phyloP scores from a whole-genome alignment of 306 rosid species.

The Cicer arietinum region DNA sequence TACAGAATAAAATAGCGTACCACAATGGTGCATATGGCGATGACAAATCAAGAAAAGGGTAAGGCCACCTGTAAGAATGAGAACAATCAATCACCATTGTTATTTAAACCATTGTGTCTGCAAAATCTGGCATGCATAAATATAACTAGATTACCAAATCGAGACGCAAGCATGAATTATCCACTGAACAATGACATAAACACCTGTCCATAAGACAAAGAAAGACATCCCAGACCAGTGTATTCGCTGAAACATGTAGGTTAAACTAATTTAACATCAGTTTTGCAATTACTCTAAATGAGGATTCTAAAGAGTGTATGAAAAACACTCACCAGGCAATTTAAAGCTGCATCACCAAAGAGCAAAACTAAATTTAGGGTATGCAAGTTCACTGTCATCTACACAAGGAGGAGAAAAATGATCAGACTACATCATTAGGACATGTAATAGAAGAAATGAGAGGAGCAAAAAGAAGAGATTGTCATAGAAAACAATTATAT shows the following conservation, averaged over 20 bases:
- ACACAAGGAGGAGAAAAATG: conserved; percentile 44
- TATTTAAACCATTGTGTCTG: conserved; percentile 18
- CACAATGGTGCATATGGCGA: conserved; percentile 72
- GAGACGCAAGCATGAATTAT: conserved; percentile 59
- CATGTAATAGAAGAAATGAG: conserved; percentile 9
- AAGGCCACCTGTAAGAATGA: conserved; percentile 77
- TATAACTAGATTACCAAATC: conserved; percentile 55
- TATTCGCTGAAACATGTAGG: conserved; percentile 58
- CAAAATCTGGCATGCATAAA: conserved; percentile 9
- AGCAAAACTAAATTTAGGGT: conserved; percentile 71
- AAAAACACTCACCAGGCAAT: conserved; percentile 68
- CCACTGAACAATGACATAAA: conserved; percentile 72
- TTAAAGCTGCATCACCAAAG: conserved; percentile 75
- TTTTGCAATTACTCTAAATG: conserved; percentile 33
- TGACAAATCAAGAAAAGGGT: conserved; percentile 83
- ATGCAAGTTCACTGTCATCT: conserved; percentile 81
- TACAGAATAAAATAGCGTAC: conserved; percentile 50
- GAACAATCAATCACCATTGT: conserved; percentile 17
- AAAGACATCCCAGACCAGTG: conserved; percentile 66
- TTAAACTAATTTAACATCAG: conserved; percentile 41
- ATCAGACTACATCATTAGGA: conserved; percentile 35
- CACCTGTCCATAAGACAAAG: conserved; percentile 74
- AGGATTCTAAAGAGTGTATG: conserved; percentile 28
- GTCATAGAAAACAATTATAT: background rate
- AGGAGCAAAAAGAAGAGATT: background rate